These are phyloP conservation scores for Protomyces lactucae-debilis DNA, from an alignment of 1,139 yeast species.

Conservation along the genomic window DNA sequence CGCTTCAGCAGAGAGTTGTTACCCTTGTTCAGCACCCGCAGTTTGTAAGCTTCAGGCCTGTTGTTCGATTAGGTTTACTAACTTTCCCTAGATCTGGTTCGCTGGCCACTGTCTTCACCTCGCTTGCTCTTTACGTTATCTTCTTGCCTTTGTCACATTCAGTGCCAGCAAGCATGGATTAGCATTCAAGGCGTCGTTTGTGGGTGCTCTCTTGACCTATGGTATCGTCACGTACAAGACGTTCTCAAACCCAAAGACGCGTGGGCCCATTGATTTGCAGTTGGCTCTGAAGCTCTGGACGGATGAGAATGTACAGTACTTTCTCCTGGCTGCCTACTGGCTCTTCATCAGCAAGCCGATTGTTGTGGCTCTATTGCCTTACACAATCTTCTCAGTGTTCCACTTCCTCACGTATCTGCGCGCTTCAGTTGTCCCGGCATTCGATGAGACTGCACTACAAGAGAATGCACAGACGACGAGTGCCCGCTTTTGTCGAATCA, in stretches of 20 bases:
- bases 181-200: constrained; percentile 58
- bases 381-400: constrained; percentile 63
- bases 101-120: constrained; percentile 68
- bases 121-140: constrained; percentile 50
- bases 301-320: constrained; percentile 68
- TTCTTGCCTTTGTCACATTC: constrained; percentile 46
- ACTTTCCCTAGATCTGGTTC: constrained; percentile 35
- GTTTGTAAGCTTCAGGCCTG: background rate
- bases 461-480: constrained; percentile 16
- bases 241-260: constrained; percentile 23
- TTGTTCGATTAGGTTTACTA: background rate
- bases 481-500: constrained; percentile 21
- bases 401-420: constrained; percentile 66
- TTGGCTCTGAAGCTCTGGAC: constrained; percentile 39
- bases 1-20: background rate
- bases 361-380: constrained; percentile 58
- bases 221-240: constrained; percentile 68
- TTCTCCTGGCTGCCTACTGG: constrained; percentile 56
- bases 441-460: constrained; percentile 44
- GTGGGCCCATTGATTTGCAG: constrained; percentile 13
- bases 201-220: constrained; percentile 68
- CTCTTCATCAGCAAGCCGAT: constrained; percentile 49
- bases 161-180: constrained; percentile 40
- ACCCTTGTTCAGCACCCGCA: background rate
- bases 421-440: constrained; percentile 61